Base-by-base conservation (phyloP, 176 grass and related monocot species). In the Bolboschoenus planiculmis region DNA sequence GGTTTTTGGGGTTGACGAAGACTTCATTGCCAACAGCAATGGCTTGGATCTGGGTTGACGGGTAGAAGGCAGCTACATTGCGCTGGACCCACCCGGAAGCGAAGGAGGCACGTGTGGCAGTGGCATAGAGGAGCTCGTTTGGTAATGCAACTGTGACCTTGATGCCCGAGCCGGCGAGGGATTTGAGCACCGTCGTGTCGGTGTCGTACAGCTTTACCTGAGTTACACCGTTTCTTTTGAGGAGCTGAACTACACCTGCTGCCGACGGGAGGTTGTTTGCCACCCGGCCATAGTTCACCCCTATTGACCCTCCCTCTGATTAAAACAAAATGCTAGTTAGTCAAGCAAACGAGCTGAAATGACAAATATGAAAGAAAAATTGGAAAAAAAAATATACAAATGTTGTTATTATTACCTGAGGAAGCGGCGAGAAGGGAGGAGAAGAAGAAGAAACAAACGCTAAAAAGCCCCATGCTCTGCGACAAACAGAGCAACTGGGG, bases 181-280 rank as follows among this genome's bases (percentile, higher is more conserved):
- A 91, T 29, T 86, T 81, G 7, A 99, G 92, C 21, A 95, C 88
- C 0, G 89, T 66, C 0, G 87, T 84, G n/a, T 95, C 89, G 0
- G 91, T 40, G 86, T 99, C 92, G 86, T 95, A 99, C 4, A 99
- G 90, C 87, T 99, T 99, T 4, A 99, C 89, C 86, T 93, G 87
- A 14, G 74, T 48, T 29, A 99, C 80, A 68, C 89, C 96, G 54
- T 87, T 88, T 55, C 85, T 72, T 85, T 99, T 95, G 0, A 99
- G 86, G 21, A 99, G 96, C 87, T 99, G 83, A 37, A 90, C 92
- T 10, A 99, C 96, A 10, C 78, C 68, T 2, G 87, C 2, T 13
- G 93, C 84, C 4, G 42, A 56, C 0, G 96, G 96, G 3, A 99
- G 89, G 87, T 99, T 73, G 80, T 91, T 99, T 5, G 96, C 96